A percentile compares a stretch with the other conserved stretches of the same genome.
Conservation (phyloP, 2,329 filamentous ascomycete genomes). For the Fusarium concolor region DNA sequence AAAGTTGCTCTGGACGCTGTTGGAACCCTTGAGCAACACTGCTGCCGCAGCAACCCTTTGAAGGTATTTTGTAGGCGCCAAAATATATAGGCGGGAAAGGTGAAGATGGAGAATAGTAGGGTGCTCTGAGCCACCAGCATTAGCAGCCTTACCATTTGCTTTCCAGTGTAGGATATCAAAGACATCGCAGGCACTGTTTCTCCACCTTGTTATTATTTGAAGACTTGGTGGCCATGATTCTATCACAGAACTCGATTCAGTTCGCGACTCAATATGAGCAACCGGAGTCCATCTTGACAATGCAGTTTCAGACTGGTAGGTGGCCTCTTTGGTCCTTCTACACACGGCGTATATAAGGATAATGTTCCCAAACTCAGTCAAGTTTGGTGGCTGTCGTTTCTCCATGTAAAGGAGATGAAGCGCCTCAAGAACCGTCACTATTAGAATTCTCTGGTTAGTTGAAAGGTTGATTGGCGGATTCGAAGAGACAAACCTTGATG, state of each 20-base stretch:
- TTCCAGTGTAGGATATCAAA: conserved; percentile 39
- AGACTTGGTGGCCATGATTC: conserved; percentile 32
- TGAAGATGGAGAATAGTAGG: conserved; percentile 38
- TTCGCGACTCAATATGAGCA: conserved; percentile 25
- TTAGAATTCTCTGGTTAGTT: background rate
- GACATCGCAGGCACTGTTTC: conserved; percentile 36
- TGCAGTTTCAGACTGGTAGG: conserved; percentile 15
- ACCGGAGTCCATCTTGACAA: conserved; percentile 31
- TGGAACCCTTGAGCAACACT: background rate
- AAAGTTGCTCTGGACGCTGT: background rate
- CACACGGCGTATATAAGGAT: conserved; percentile 30
- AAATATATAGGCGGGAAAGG: conserved; percentile 29
- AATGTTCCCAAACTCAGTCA: conserved; percentile 31
- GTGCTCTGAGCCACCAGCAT: conserved; percentile 33
- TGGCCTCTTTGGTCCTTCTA: conserved; percentile 22
- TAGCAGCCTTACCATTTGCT: conserved; percentile 31
- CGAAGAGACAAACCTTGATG: background rate
- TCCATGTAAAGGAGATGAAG: conserved; percentile 34
- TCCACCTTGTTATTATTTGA: conserved; percentile 32
- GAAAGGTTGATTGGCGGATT: background rate
- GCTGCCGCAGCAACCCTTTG: conserved; percentile 16
- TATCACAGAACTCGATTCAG: background rate
- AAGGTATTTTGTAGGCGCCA: conserved; percentile 29
- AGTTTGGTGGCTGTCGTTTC: conserved; percentile 26
- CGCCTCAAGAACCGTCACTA: conserved; percentile 23